These are phyloP conservation scores for Hypoxylon sp. DNA, from an alignment of 2,329 filamentous ascomycete genomes.

Conservation along the genomic window DNA sequence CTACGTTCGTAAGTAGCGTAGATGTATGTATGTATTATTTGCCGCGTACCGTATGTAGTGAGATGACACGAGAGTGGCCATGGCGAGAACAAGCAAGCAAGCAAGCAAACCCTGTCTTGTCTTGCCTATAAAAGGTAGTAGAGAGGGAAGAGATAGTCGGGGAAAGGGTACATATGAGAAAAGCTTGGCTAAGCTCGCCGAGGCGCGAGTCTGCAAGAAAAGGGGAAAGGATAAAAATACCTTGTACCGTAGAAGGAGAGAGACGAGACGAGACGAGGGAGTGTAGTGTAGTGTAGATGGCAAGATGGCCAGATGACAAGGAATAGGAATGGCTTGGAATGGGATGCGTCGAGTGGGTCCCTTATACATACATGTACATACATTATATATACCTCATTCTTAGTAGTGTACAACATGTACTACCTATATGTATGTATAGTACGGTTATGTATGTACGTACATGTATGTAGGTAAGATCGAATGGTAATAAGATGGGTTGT, in stretches of 20 bases:
- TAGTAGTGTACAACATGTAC: too few relatives aligned
- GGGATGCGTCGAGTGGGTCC: conserved; percentile 1
- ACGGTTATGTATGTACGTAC: too few relatives aligned
- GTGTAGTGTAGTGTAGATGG: not conserved
- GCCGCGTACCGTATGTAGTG: conserved; percentile 27
- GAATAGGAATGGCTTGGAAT: conserved; percentile 3
- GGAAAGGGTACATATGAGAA: not conserved
- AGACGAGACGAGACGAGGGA: too few relatives aligned
- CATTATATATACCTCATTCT: too few relatives aligned
- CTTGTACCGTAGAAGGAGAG: not conserved
- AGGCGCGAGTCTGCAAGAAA: not conserved
- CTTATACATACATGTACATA: not conserved
- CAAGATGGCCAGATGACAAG: conserved; percentile 19
- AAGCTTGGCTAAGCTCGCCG: conserved; percentile 12
- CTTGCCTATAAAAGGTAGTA: not conserved
- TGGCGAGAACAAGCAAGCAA: not conserved
- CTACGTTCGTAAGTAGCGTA: conserved; percentile 21
- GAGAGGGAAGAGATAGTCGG: not conserved
- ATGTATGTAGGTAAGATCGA: too few relatives aligned
- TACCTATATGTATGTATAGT: too few relatives aligned
- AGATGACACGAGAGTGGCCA: not conserved
- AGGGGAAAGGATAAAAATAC: not conserved
- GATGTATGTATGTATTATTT: conserved; percentile 6
- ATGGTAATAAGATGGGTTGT: conserved; percentile 6
- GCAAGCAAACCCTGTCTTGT: not conserved